phyloP scores from a whole-genome alignment of 2,329 filamentous ascomycete species.

The Lasiodiplodia citricola region DNA sequence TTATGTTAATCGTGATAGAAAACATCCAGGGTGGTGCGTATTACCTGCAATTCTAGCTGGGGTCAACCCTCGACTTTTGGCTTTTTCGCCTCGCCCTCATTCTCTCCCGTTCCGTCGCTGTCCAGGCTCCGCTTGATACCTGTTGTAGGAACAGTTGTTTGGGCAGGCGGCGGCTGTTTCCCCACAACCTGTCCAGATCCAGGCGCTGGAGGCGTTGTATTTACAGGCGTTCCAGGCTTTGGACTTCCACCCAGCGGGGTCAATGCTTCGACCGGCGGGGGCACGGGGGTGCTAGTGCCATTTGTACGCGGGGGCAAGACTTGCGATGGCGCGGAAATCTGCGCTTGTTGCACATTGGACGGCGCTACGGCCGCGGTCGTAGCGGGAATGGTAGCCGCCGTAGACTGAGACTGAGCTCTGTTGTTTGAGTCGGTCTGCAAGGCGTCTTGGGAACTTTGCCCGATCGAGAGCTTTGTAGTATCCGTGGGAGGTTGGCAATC shows the following conservation, averaged over 20 bases:
- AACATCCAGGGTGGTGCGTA: background rate
- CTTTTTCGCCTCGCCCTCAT: conserved; percentile 17
- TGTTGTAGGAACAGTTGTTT: background rate
- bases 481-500: background rate
- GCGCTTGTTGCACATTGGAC: background rate
- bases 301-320: conserved; percentile 7
- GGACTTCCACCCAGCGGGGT: conserved; percentile 22
- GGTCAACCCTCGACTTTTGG: conserved; percentile 14
- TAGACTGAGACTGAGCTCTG: background rate
- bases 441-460: background rate
- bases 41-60: conserved; percentile 5
- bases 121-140: conserved; percentile 16
- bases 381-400: background rate
- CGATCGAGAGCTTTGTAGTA: background rate
- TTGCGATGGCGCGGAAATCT: background rate
- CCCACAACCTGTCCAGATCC: background rate
- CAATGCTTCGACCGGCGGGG: conserved; percentile 25
- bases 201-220: conserved; percentile 4
- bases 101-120: background rate
- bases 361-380: background rate
- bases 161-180: conserved; percentile 12
- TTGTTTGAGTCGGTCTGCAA: background rate
- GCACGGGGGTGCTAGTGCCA: conserved; percentile 20
- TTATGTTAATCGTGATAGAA: background rate
- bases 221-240: conserved; percentile 10